A percentile compares a stretch with the other conserved stretches of the same genome.
These are phyloP conservation scores for Taphrina wiesneri DNA, from an alignment of 1,139 yeast genomes.

Conservation along the genomic window DNA sequence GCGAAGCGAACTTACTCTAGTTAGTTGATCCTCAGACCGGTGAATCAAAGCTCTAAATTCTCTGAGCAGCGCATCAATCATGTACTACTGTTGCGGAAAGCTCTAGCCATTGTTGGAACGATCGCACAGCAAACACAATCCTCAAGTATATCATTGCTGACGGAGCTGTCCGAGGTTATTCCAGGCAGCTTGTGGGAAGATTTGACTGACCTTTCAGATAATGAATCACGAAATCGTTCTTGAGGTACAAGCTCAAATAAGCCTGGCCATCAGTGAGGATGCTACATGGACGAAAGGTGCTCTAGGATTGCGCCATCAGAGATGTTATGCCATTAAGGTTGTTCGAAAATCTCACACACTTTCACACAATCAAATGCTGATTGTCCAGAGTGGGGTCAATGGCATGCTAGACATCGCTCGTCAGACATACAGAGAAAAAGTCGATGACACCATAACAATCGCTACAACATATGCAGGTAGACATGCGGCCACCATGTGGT, in stretches of 20 bases:
- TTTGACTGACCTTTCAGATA: not conserved
- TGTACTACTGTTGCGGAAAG: constrained; percentile 48
- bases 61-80: constrained; percentile 50
- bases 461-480: constrained; percentile 39
- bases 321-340: constrained; percentile 49
- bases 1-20: constrained; percentile 32
- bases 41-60: constrained; percentile 41
- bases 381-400: constrained; percentile 47
- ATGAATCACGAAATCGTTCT: constrained; percentile 38
- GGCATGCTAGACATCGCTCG: constrained; percentile 54
- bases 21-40: constrained; percentile 41
- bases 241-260: constrained; percentile 44
- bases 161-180: not conserved
- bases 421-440: constrained; percentile 48
- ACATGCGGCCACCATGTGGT: not conserved
- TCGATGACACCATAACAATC: constrained; percentile 46
- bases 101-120: constrained; percentile 38
- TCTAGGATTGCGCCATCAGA: constrained; percentile 51
- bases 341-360: not conserved
- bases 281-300: constrained; percentile 50
- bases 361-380: constrained; percentile 37
- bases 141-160: not conserved
- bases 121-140: not conserved
- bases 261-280: constrained; percentile 48
- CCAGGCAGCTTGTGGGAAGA: not conserved